Evolutionary conservation across 169 alveolate genomes (phyloP).

Genomic region (Theileria orientalis): DNA sequence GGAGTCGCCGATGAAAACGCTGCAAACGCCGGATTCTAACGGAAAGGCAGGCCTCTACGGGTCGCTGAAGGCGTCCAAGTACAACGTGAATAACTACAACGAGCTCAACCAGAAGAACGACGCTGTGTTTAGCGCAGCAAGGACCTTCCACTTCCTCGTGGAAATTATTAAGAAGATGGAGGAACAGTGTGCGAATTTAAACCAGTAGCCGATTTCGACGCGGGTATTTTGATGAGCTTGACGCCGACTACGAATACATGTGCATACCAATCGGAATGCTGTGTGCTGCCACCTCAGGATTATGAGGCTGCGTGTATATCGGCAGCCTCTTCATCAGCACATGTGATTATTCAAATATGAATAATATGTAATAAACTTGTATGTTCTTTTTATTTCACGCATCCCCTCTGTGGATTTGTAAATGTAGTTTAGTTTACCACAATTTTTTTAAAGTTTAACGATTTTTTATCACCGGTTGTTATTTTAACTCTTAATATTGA

Average conservation of each 20-base stretch:
- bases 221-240: constrained; percentile 3
- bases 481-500: too few relatives aligned
- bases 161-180: constrained; percentile 42
- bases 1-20: background rate
- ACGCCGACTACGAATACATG: background rate
- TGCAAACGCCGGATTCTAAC: background rate
- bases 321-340: too few relatives aligned
- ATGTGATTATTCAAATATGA: too few relatives aligned
- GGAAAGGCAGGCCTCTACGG: constrained; percentile 7
- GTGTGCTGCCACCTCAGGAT: background rate
- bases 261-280: background rate
- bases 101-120: constrained; percentile 10
- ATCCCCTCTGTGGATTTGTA: too few relatives aligned
- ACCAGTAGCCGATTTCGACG: background rate
- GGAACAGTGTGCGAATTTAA: background rate
- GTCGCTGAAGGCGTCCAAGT: background rate
- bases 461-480: too few relatives aligned
- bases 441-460: too few relatives aligned
- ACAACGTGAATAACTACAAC: background rate
- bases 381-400: too few relatives aligned
- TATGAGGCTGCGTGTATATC: background rate
- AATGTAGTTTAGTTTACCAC: too few relatives aligned
- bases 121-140: constrained; percentile 25
- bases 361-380: too few relatives aligned
- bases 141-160: constrained; percentile 59